Evolutionary conservation across 768 basidiomycete species (phyloP).

Genomic region (Boletus coccyginus): DNA sequence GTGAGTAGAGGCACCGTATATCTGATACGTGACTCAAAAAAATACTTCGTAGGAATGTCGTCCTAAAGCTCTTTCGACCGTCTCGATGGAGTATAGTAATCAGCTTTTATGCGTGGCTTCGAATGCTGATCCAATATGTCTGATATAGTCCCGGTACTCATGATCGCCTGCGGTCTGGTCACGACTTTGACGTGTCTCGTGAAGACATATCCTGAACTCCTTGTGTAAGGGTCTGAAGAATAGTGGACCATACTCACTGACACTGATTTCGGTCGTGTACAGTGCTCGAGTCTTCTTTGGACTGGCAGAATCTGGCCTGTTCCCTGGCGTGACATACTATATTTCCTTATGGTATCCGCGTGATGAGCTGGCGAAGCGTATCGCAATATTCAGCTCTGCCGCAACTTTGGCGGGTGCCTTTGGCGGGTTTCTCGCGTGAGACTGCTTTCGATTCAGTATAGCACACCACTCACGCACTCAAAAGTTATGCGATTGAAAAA

Average conservation of each 20-base stretch:
- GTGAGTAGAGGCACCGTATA: no score
- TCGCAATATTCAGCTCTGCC: constrained; percentile 58
- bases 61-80: constrained; percentile 29
- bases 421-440: constrained; percentile 46
- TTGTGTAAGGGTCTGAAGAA: no score
- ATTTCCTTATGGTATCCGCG: constrained; percentile 58
- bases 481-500: constrained; percentile 34
- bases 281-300: constrained; percentile 43
- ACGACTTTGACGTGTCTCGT: no score
- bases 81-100: constrained; percentile 30
- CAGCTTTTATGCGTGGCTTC: neutral
- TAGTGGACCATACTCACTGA: neutral
- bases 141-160: no score
- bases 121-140: no score
- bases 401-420: constrained; percentile 50
- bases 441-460: neutral
- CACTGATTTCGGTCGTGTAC: neutral
- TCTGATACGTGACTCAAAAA: no score
- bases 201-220: no score
- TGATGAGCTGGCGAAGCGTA: constrained; percentile 50
- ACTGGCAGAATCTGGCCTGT: constrained; percentile 42
- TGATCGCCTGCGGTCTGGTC: no score
- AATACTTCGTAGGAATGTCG: constrained; percentile 40
- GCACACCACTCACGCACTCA: neutral
- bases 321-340: constrained; percentile 38